Evolutionary conservation across 106 monocot species (phyloP).

Genomic region (Xerophyta viscosa): DNA sequence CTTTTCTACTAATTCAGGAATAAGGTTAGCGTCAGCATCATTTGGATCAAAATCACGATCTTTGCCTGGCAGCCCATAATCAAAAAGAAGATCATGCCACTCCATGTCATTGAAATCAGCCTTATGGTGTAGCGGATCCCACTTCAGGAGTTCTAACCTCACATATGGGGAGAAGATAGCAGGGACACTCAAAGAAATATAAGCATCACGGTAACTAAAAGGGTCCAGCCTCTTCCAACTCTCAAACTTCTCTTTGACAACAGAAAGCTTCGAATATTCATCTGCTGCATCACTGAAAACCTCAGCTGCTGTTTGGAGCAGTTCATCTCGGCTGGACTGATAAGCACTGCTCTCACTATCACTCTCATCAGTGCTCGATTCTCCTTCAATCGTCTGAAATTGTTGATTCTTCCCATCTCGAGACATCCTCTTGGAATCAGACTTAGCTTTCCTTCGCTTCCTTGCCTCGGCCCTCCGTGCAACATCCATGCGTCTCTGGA

Average conservation of each 20-base stretch:
- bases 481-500: conserved; percentile 58
- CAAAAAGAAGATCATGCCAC: conserved; percentile 74
- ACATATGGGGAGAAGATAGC: conserved; percentile 83
- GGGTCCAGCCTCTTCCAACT: conserved; percentile 61
- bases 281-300: conserved; percentile 91
- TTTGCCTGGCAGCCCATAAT: conserved; percentile 47
- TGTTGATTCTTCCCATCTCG: conserved; percentile 11
- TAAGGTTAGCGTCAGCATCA: conserved; percentile 71
- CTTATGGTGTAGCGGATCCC: conserved; percentile 72
- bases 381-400: conserved; percentile 50
- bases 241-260: conserved; percentile 74
- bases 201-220: conserved; percentile 73
- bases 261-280: conserved; percentile 69
- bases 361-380: conserved; percentile 73
- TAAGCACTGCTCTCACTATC: conserved; percentile 71
- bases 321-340: conserved; percentile 52
- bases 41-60: conserved; percentile 32
- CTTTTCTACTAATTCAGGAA: conserved; percentile 83
- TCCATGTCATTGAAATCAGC: conserved; percentile 78
- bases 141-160: conserved; percentile 86
- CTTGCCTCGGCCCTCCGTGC: conserved; percentile 51
- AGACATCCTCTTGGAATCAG: conserved; percentile 47
- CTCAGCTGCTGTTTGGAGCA: conserved; percentile 64
- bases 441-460: conserved; percentile 37
- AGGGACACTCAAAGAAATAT: conserved; percentile 59